A percentile compares a stretch with the other conserved stretches of the same genome.
Evolutionary conservation across 164 flowering plant species (phyloP).

Genomic region (Macadamia tetraphylla): DNA sequence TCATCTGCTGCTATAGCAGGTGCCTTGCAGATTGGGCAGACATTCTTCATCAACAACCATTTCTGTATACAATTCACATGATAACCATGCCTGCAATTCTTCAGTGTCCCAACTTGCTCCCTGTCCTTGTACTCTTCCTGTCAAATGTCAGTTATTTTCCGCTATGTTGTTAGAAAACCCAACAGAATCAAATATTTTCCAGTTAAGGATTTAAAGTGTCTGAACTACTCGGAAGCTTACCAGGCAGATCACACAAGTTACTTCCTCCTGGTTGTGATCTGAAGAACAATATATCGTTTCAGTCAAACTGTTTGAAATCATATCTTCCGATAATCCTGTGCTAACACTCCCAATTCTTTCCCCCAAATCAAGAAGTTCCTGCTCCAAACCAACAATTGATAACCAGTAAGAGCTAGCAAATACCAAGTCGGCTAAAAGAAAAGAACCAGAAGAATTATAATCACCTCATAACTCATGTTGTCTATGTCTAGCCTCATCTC

Average conservation of each 20-base stretch:
- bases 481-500: slow-evolving; percentile 62
- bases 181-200: not conserved
- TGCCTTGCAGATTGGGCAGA: slow-evolving; percentile 65
- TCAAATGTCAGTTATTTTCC: slow-evolving; percentile 6
- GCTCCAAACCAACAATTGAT: slow-evolving; percentile 13
- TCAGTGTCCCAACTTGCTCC: slow-evolving; percentile 43
- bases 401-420: not conserved
- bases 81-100: slow-evolving; percentile 47
- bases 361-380: slow-evolving; percentile 69
- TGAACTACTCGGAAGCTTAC: slow-evolving; percentile 18
- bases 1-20: slow-evolving; percentile 37
- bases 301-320: slow-evolving; percentile 37
- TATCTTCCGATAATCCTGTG: slow-evolving; percentile 56
- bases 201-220: not conserved
- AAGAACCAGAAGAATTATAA: not conserved
- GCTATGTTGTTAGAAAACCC: not conserved
- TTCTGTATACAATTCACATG: slow-evolving; percentile 52
- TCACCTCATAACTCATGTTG: slow-evolving; percentile 62
- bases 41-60: slow-evolving; percentile 63
- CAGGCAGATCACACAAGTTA: slow-evolving; percentile 55
- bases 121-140: slow-evolving; percentile 59
- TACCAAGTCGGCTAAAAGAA: not conserved
- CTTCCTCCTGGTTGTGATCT: slow-evolving; percentile 35
- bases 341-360: slow-evolving; percentile 64
- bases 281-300: slow-evolving; percentile 31